Base-by-base conservation (phyloP, 1,284 basidiomycete species). In the Rhodotorula sp. region DNA sequence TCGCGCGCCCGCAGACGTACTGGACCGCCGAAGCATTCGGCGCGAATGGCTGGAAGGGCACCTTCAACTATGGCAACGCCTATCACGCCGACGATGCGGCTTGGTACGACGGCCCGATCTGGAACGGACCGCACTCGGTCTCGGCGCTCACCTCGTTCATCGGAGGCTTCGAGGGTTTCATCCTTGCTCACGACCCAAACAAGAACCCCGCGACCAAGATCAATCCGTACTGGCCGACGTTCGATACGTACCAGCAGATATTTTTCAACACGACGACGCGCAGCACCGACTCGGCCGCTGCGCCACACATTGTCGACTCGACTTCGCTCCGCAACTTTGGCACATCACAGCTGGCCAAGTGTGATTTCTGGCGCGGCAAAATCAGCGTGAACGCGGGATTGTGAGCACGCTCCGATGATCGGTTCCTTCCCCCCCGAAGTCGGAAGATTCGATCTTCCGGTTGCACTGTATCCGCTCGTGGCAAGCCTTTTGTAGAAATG, bases 211-310 rank as follows among this genome's bases (percentile, higher is more conserved):
- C 61, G 16, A 28, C 50, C 34, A 45, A 31, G 23, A 16, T 62
- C 34, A 62, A 62, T n/a, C 61, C 61, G 16, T 54, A 45, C 50
- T 62, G 61, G 50, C 50, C 61, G 31, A 52, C 50, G 38, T 62
- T 38, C 49, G 61, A 62, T n/a, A 18, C 50, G 50, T n/a, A 38
- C 7, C 23, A 52, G 50, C 23, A 54, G 48, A 15, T 62, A 16
- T 10, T 54, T 16, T 62, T 62, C 61, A 54, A 62, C 34, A 54
- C 49, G 23, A 62, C 50, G 34, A 45, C 49, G n/a, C 18, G 58
- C 43, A 23, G 26, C 43, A 23, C 38, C 23, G 19, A n/a, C 5
- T 45, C 58, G 43, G 43, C 19, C 21, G 58, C 58, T 5, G 58
- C 23, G 21, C 58, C 58, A 12, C 38, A 47, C 23, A 47, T 49